A percentile compares a stretch with the other conserved stretches of the same genome.
Evolutionary conservation across 179 eudicot species (phyloP).

Genomic region (Silene vulgaris): DNA sequence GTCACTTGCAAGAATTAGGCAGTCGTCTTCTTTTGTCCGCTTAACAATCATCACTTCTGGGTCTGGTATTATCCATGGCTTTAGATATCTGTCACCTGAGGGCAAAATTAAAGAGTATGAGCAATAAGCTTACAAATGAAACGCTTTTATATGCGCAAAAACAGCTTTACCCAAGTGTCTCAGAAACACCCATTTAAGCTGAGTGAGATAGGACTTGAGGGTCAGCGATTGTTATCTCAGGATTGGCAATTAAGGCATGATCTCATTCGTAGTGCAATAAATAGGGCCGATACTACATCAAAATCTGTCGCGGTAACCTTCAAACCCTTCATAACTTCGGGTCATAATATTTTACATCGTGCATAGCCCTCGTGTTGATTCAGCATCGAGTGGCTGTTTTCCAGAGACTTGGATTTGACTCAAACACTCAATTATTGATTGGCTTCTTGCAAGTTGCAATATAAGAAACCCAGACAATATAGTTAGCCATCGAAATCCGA

Average conservation of each 20-base stretch:
- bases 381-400: too few species aligned
- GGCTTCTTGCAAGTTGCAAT: too few species aligned
- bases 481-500: too few species aligned
- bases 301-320: not conserved
- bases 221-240: not conserved
- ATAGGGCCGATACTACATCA: not conserved
- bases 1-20: slow-evolving; percentile 67
- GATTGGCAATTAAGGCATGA: not conserved
- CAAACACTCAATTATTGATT: too few species aligned
- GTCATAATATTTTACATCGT: too few species aligned
- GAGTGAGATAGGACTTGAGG: not conserved
- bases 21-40: slow-evolving; percentile 63
- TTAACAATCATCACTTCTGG: slow-evolving; percentile 63
- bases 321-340: too few species aligned
- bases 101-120: not conserved
- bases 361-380: too few species aligned
- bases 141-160: not conserved
- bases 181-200: not conserved
- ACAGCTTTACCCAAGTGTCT: not conserved
- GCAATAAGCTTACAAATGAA: not conserved
- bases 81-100: slow-evolving; percentile 68
- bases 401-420: too few species aligned
- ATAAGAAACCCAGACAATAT: too few species aligned
- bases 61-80: slow-evolving; percentile 72
- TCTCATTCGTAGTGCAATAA: too few species aligned